Conservation (phyloP, 2,329 filamentous ascomycete species). For the Colletotrichum sojae region DNA sequence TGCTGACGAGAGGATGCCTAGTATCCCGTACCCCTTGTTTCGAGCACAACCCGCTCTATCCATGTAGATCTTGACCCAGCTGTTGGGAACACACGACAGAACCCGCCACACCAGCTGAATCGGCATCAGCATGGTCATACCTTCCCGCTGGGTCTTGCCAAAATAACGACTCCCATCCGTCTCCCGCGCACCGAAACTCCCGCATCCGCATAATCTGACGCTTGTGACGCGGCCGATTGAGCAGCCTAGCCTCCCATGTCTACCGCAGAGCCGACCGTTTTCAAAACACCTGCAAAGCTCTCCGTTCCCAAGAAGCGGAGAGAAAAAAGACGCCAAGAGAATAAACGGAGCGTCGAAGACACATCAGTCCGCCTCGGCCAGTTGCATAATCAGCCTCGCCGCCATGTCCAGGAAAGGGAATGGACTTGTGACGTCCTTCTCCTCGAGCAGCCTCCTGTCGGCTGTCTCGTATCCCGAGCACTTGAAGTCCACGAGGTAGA, state of each 20-base stretch:
- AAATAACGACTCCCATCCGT: slow-evolving; percentile 21
- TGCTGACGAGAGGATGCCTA: slow-evolving; percentile 24
- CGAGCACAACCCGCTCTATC: slow-evolving; percentile 12
- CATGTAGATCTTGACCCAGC: slow-evolving; percentile 15
- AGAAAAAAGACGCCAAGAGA: slow-evolving; percentile 8
- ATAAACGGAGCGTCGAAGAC: slow-evolving; percentile 12
- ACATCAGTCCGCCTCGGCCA: slow-evolving; percentile 81
- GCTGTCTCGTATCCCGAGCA: slow-evolving; percentile 93
- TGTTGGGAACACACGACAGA: slow-evolving; percentile 16
- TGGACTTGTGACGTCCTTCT: slow-evolving; percentile 95
- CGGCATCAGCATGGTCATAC: slow-evolving; percentile 10
- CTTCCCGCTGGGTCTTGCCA: slow-evolving; percentile 12
- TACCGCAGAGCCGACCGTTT: slow-evolving; percentile 31
- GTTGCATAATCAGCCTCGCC: slow-evolving; percentile 90
- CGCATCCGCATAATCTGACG: slow-evolving; percentile 29
- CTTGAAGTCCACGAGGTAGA: slow-evolving; percentile 98
- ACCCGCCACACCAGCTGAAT: slow-evolving; percentile 2
- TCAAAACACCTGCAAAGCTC: slow-evolving; percentile 18
- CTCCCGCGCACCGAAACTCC: slow-evolving; percentile 35
- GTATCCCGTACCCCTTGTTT: slow-evolving; percentile 18
- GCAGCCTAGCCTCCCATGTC: slow-evolving; percentile 22
- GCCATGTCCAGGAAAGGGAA: slow-evolving; percentile 97
- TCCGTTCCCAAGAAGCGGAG: slow-evolving; percentile 25
- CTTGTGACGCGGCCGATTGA: slow-evolving; percentile 27
- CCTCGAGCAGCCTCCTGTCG: slow-evolving; percentile 82